These are phyloP conservation scores for Colletotrichum nymphaeae DNA, from an alignment of 2,329 filamentous ascomycete genomes.

Conservation along the genomic window DNA sequence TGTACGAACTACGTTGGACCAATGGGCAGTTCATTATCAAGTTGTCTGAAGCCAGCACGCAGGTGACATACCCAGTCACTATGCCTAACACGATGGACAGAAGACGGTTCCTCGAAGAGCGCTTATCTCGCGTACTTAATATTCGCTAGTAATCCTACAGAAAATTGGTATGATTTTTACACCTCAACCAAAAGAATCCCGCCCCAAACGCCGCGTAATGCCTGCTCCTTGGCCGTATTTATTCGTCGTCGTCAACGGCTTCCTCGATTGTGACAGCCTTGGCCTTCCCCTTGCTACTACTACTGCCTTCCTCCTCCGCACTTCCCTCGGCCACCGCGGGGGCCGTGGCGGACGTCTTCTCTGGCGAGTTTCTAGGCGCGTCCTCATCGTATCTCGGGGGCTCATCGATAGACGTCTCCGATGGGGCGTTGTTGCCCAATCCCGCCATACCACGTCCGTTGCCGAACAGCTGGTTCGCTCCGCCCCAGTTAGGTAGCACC, in stretches of 20 bases:
- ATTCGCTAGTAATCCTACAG: constrained; percentile 30
- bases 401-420: constrained; percentile 25
- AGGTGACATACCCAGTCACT: neutral
- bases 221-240: constrained; percentile 30
- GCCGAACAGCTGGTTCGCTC: constrained; percentile 60
- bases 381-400: constrained; percentile 30
- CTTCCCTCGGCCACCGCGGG: constrained; percentile 24
- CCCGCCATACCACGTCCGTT: constrained; percentile 38
- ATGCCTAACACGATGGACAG: neutral
- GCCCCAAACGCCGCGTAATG: constrained; percentile 27
- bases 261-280: constrained; percentile 61
- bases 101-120: neutral
- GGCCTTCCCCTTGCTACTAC: constrained; percentile 53
- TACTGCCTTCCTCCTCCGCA: neutral
- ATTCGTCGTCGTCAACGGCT: constrained; percentile 51
- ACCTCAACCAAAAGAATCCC: constrained; percentile 12
- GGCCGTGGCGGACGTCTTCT: constrained; percentile 12
- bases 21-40: neutral
- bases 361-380: neutral
- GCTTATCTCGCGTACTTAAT: neutral
- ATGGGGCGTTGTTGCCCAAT: constrained; percentile 12
- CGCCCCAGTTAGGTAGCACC: constrained; percentile 62
- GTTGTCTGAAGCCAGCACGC: neutral
- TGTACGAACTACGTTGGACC: neutral
- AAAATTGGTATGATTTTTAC: constrained; percentile 34